Evolutionary conservation across 176 grass and related monocot species (phyloP), one percentile per base, ranked within the genome.

Genomic region (Juncus effusus): DNA sequence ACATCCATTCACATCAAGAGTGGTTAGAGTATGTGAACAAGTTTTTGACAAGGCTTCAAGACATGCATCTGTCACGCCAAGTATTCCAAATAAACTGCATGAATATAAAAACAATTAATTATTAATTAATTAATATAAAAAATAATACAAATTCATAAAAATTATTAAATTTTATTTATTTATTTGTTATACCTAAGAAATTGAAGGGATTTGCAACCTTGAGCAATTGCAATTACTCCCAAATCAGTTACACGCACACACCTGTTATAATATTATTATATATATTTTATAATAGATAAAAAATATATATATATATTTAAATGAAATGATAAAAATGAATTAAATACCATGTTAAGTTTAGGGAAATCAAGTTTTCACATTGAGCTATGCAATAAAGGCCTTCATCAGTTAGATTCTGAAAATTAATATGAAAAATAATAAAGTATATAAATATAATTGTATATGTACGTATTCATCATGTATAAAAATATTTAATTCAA

Each of bases 1-100:
- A 68, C 92, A 96, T 13, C 92, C 92, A 84, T 96, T 91, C 73
- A 96, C 82, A 74, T 91, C 92, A 2, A 91, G 92, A 53, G 87
- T 96, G 19, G 78, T 91, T 40, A 96, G 87, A 60, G 62, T 83
- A 57, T 52, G 65, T 13, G 79, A 77, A 53, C 84, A 91, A 50
- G 56, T 80, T 71, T 91, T 81, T 15, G 87, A 88, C 56, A 96
- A 75, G 62, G 77, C 82, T 58, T 96, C 77, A 15, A 91, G 66
- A n/a, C 79, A 88, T 35, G 69, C 36, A 83, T 91, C 92, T 15
- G 92, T 91, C 64, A 96, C 85, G 41, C 87, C 87, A 79, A 91
- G 51, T 42, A 96, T 91, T 63, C 87, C 92, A 72, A 91, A 89
- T 63, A 96, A 85, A 67, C 85, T 96, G 63, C 60, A 77, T 54